These are phyloP conservation scores for Cyclotella cryptica DNA, from an alignment of 108 stramenopile genomes.

Conservation along the genomic window DNA sequence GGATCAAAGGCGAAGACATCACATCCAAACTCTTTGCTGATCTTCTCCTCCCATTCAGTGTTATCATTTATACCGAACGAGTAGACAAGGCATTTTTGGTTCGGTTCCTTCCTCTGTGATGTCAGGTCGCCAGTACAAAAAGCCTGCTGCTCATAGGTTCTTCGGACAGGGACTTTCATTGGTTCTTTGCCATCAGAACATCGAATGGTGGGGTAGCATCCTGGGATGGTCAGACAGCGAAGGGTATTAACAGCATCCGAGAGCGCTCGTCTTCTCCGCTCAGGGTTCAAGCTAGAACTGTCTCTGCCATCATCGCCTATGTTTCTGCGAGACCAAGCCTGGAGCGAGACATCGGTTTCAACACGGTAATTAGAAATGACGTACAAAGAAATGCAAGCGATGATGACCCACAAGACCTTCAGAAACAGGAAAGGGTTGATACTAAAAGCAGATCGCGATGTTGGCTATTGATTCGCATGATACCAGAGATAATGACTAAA, in stretches of 20 bases:
- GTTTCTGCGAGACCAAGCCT: background rate
- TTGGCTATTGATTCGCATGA: too few species aligned
- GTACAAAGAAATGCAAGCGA: background rate
- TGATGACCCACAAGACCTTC: background rate
- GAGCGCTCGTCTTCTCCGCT: constrained; percentile 9
- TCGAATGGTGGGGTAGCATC: constrained; percentile 25
- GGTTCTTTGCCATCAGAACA: constrained; percentile 18
- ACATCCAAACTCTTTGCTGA: constrained; percentile 22
- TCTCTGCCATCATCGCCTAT: background rate
- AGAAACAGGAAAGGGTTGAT: background rate
- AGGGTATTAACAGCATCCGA: constrained; percentile 22
- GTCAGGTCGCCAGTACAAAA: constrained; percentile 29
- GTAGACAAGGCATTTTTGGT: constrained; percentile 27
- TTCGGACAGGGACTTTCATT: background rate
- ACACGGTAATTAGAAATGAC: background rate
- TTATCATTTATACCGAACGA: constrained; percentile 29
- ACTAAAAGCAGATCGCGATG: background rate
- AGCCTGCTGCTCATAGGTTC: constrained; percentile 22
- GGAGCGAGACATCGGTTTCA: background rate
- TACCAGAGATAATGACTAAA: too few species aligned
- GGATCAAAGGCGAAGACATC: constrained; percentile 44
- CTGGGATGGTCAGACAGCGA: constrained; percentile 27
- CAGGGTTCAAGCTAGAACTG: background rate
- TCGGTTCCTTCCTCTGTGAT: background rate
- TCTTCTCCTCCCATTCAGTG: constrained; percentile 34